Evolutionary conservation across 2,329 filamentous ascomycete species (phyloP).

Genomic region (Neonectria coccinea): DNA sequence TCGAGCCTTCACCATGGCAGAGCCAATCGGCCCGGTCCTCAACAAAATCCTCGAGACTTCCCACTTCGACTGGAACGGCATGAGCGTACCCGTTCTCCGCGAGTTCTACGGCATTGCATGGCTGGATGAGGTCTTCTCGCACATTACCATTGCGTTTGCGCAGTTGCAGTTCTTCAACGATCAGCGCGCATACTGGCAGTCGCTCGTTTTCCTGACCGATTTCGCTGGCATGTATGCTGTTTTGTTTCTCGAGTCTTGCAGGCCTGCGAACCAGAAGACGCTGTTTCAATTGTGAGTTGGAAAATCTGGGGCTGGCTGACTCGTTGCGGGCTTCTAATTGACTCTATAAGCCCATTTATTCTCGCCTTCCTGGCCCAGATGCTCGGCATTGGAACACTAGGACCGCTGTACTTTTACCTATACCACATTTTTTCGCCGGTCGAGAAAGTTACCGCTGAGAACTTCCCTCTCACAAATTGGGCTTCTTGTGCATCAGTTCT

Average conservation of each 20-base stretch:
- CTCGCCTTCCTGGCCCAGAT: slow-evolving; percentile 40
- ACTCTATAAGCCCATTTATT: slow-evolving; percentile 31
- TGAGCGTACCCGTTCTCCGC: slow-evolving; percentile 27
- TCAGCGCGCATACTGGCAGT: slow-evolving; percentile 43
- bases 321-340: slow-evolving; percentile 8
- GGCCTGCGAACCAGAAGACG: slow-evolving; percentile 30
- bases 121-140: slow-evolving; percentile 39
- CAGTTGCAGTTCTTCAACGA: slow-evolving; percentile 43
- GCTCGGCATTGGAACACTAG: slow-evolving; percentile 36
- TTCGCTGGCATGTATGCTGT: slow-evolving; percentile 45
- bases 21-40: slow-evolving; percentile 31
- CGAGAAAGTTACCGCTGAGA: slow-evolving; percentile 28
- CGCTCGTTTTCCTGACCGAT: slow-evolving; percentile 45
- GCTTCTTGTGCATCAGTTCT: slow-evolving; percentile 34
- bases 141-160: slow-evolving; percentile 37
- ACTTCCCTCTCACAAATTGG: slow-evolving; percentile 19
- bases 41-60: slow-evolving; percentile 21
- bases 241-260: slow-evolving; percentile 41
- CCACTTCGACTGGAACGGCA: slow-evolving; percentile 16
- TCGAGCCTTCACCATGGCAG: slow-evolving; percentile 35
- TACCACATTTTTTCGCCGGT: slow-evolving; percentile 37
- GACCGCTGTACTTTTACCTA: slow-evolving; percentile 42
- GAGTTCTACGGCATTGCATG: slow-evolving; percentile 39
- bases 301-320: too few relatives aligned
- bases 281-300: slow-evolving; percentile 42